Evolutionary conservation across 2,329 filamentous ascomycete species (phyloP).

Genomic region (Lachnellula subtilissima): DNA sequence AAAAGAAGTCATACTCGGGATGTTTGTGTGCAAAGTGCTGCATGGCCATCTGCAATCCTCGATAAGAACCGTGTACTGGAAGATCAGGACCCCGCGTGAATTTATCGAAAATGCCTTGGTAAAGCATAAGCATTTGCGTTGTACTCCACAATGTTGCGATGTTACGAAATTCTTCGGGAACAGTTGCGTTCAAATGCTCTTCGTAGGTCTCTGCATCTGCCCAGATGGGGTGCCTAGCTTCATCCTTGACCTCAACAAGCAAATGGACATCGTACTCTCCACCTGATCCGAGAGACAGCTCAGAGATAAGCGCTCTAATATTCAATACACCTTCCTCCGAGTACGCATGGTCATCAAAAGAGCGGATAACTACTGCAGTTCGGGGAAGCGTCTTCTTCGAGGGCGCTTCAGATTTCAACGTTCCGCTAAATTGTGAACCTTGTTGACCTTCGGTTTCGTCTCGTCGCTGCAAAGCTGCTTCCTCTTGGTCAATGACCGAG

Average conservation of each 20-base stretch:
- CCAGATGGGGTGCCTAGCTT: slow-evolving; percentile 74
- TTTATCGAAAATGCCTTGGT: slow-evolving; percentile 79
- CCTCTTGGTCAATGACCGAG: slow-evolving; percentile 12
- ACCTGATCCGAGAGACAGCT: slow-evolving; percentile 74
- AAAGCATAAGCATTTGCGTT: slow-evolving; percentile 85
- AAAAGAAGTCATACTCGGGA: slow-evolving; percentile 85
- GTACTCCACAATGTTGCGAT: slow-evolving; percentile 92
- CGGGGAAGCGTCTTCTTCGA: slow-evolving; percentile 41
- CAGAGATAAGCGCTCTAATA: slow-evolving; percentile 76
- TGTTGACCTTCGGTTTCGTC: not conserved
- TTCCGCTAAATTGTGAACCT: not conserved
- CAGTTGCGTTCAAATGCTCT: slow-evolving; percentile 59
- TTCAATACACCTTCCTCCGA: slow-evolving; percentile 76
- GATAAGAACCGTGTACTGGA: slow-evolving; percentile 86
- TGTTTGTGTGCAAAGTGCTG: slow-evolving; percentile 88
- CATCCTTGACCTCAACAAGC: slow-evolving; percentile 76
- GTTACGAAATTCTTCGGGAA: slow-evolving; percentile 81
- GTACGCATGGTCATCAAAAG: slow-evolving; percentile 78
- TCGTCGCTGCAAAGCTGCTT: not conserved
- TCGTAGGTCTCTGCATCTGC: slow-evolving; percentile 66
- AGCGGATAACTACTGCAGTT: slow-evolving; percentile 75
- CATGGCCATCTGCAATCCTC: slow-evolving; percentile 88
- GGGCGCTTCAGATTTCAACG: not conserved
- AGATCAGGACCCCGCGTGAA: slow-evolving; percentile 61
- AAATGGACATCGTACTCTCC: slow-evolving; percentile 85